Percentiles rank a stretch among this genome's conserved stretches.
Evolutionary conservation across 1,139 yeast species (phyloP).

Genomic region (Debaryomyces subglobosus): DNA sequence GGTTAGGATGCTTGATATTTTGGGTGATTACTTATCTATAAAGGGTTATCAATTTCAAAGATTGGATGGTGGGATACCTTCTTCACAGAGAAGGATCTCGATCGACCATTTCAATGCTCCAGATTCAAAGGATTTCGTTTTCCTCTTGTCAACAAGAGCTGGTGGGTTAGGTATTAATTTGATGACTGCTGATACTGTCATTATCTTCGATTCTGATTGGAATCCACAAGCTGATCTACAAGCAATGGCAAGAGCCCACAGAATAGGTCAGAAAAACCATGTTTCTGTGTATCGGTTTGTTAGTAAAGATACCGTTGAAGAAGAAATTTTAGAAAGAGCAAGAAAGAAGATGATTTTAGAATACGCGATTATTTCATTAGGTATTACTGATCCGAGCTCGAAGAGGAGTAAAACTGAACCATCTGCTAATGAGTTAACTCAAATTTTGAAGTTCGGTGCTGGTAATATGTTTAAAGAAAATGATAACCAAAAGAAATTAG

Average conservation of each 20-base stretch:
- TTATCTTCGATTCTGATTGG: slow-evolving; percentile 98
- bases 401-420: slow-evolving; percentile 65
- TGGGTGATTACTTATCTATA: slow-evolving; percentile 89
- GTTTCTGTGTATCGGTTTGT: slow-evolving; percentile 97
- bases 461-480: slow-evolving; percentile 95
- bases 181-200: slow-evolving; percentile 98
- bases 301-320: slow-evolving; percentile 96
- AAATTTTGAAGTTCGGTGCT: slow-evolving; percentile 96
- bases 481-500: slow-evolving; percentile 92
- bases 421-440: slow-evolving; percentile 80
- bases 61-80: slow-evolving; percentile 95
- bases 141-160: slow-evolving; percentile 91
- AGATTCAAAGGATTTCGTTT: slow-evolving; percentile 89
- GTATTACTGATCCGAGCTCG: slow-evolving; percentile 76
- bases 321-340: slow-evolving; percentile 94
- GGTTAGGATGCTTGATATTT: slow-evolving; percentile 94
- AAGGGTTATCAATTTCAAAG: slow-evolving; percentile 93
- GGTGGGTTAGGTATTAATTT: slow-evolving; percentile 98
- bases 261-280: slow-evolving; percentile 97
- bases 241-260: slow-evolving; percentile 99
- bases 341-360: slow-evolving; percentile 97
- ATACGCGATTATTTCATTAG: slow-evolving; percentile 94
- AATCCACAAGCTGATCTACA: slow-evolving; percentile 98
- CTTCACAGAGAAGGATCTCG: slow-evolving; percentile 89
- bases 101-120: slow-evolving; percentile 97